Conservation (phyloP, 768 basidiomycete genomes). For the Coprinopsis cinerea region DNA sequence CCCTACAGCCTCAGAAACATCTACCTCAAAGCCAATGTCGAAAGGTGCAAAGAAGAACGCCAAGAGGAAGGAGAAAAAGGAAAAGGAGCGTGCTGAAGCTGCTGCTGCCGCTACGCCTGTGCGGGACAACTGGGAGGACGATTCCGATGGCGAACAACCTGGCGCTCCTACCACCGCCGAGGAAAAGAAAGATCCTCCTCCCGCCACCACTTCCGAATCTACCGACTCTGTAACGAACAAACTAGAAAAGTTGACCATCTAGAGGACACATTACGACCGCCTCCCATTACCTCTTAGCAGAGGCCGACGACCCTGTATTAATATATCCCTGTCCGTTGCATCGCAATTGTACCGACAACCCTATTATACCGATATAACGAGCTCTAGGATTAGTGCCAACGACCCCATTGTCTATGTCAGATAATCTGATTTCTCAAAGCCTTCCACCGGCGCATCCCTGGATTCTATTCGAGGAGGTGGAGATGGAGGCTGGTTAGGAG, state of each 20-base stretch:
- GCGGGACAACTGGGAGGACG: slow-evolving; percentile 78
- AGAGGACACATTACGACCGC: slow-evolving; percentile 27
- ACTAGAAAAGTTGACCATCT: slow-evolving; percentile 54
- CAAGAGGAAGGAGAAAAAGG: slow-evolving; percentile 70
- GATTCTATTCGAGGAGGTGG: slow-evolving; percentile 21
- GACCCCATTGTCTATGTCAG: slow-evolving; percentile 12
- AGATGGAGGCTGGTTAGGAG: slow-evolving; percentile 23
- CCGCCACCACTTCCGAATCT: slow-evolving; percentile 10
- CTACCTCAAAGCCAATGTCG: slow-evolving; percentile 43
- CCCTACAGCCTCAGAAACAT: slow-evolving; percentile 37
- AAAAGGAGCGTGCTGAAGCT: slow-evolving; percentile 36
- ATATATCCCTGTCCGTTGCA: too few species aligned
- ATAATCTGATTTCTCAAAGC: slow-evolving; percentile 19
- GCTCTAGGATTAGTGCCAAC: neutral
- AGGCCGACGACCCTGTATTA: too few species aligned
- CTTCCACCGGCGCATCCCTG: slow-evolving; percentile 28
- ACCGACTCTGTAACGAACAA: slow-evolving; percentile 28
- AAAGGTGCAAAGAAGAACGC: slow-evolving; percentile 83
- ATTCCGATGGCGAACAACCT: slow-evolving; percentile 45
- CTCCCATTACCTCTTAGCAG: too few species aligned
- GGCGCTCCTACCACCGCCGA: slow-evolving; percentile 18
- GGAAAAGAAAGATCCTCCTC: slow-evolving; percentile 21
- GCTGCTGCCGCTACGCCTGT: slow-evolving; percentile 28
- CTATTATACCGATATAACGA: slow-evolving; percentile 29
- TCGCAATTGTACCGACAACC: too few species aligned